phyloP scores from a whole-genome alignment of 768 basidiomycete species.

The Xerocomellus amylosporus region DNA sequence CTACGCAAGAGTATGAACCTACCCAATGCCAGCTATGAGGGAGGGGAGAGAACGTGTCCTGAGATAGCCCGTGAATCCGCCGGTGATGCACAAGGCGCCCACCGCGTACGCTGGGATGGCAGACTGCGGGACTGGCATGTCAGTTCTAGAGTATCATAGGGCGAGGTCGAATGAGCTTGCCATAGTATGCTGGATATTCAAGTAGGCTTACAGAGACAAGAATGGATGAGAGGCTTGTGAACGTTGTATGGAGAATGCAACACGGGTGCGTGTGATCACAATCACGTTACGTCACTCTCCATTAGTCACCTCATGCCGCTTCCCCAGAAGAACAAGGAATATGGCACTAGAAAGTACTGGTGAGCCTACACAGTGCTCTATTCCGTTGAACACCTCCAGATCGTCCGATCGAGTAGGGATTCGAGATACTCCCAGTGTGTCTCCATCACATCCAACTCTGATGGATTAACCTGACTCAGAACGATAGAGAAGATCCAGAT shows the following conservation, averaged over 20 bases:
- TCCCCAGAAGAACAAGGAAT: slow-evolving; percentile 66
- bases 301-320: slow-evolving; percentile 33
- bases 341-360: slow-evolving; percentile 70
- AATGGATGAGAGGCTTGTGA: neutral
- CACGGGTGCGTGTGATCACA: slow-evolving; percentile 15
- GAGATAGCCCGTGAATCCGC: slow-evolving; percentile 70
- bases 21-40: slow-evolving; percentile 79
- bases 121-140: slow-evolving; percentile 48
- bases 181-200: slow-evolving; percentile 21
- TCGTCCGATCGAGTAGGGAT: slow-evolving; percentile 47
- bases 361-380: slow-evolving; percentile 27
- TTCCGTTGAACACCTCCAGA: neutral
- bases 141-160: slow-evolving; percentile 9
- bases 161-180: slow-evolving; percentile 23
- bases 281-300: neutral
- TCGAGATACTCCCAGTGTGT: slow-evolving; percentile 64
- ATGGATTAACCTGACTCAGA: slow-evolving; percentile 3
- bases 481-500: slow-evolving; percentile 53
- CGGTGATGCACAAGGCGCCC: slow-evolving; percentile 72
- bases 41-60: slow-evolving; percentile 78
- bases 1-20: slow-evolving; percentile 20
- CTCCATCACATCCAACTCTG: neutral
- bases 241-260: neutral
- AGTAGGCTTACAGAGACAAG: slow-evolving; percentile 22
- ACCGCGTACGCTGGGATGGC: slow-evolving; percentile 79